These are phyloP conservation scores for Urochloa ruziziensis DNA, from an alignment of 176 grass and related monocot species.

Conservation along the genomic window DNA sequence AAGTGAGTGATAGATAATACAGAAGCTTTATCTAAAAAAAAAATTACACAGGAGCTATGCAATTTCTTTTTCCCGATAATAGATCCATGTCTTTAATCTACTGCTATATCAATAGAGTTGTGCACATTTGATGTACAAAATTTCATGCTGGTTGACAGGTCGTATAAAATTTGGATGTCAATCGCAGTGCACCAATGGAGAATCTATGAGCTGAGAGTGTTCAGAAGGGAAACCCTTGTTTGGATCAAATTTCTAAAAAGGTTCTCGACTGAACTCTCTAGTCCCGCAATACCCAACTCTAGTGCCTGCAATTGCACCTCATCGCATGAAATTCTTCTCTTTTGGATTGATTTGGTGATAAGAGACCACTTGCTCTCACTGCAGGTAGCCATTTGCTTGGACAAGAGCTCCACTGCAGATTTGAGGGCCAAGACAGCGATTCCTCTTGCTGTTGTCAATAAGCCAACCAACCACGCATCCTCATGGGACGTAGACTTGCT, in stretches of 20 bases:
- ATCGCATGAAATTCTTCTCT: slow-evolving; percentile 28
- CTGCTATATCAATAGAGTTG: no score
- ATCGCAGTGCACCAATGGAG: not conserved
- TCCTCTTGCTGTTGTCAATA: no score
- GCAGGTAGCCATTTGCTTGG: slow-evolving; percentile 25
- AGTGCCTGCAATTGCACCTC: slow-evolving; percentile 43
- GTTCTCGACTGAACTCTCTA: slow-evolving; percentile 26
- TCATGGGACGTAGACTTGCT: no score
- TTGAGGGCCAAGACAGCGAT: no score
- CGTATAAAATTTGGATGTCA: no score
- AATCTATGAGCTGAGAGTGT: slow-evolving; percentile 42
- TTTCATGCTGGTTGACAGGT: no score
- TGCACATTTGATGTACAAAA: no score
- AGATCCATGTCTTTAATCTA: no score
- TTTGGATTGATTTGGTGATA: slow-evolving; percentile 33
- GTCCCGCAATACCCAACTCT: slow-evolving; percentile 28
- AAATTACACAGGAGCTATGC: not conserved
- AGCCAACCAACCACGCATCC: no score
- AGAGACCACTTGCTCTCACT: slow-evolving; percentile 42
- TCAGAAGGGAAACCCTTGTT: slow-evolving; percentile 45
- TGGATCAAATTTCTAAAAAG: slow-evolving; percentile 45
- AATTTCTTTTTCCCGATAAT: not conserved
- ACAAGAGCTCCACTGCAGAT: no score
- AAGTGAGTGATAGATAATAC: not conserved
- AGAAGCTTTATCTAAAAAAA: no score